phyloP scores from a whole-genome alignment of 2,329 filamentous ascomycete genomes.

The Aspergillus aculeatinus region DNA sequence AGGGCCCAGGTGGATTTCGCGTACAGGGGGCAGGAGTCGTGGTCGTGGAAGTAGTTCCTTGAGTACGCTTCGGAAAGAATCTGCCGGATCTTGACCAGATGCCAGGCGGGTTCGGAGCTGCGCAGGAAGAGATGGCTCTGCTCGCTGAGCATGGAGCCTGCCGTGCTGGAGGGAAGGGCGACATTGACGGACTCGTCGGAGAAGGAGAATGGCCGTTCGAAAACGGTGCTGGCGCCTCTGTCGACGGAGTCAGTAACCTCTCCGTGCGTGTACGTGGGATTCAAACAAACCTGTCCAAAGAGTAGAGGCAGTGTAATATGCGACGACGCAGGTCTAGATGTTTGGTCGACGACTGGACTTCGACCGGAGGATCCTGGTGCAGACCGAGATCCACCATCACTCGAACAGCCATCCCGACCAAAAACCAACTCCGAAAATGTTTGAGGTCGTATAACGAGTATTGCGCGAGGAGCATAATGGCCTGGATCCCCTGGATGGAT shows the following conservation, averaged over 20 bases:
- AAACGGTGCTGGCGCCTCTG: slow-evolving; percentile 83
- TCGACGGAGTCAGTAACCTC: background rate
- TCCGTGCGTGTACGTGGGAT: background rate
- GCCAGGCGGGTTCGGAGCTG: slow-evolving; percentile 67
- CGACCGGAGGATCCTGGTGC: slow-evolving; percentile 82
- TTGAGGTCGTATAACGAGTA: slow-evolving; percentile 88
- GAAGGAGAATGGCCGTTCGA: slow-evolving; percentile 87
- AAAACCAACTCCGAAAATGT: slow-evolving; percentile 91
- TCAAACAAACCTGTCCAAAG: slow-evolving; percentile 70
- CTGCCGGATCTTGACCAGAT: slow-evolving; percentile 79
- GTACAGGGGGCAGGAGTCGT: slow-evolving; percentile 65
- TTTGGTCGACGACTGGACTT: slow-evolving; percentile 65
- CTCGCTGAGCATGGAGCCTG: slow-evolving; percentile 45
- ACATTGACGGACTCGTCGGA: slow-evolving; percentile 86
- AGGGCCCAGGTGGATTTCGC: slow-evolving; percentile 47
- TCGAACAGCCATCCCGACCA: slow-evolving; percentile 85
- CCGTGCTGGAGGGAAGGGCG: slow-evolving; percentile 62
- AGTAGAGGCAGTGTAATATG: slow-evolving; percentile 88
- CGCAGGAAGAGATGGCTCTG: slow-evolving; percentile 51
- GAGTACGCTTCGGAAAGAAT: slow-evolving; percentile 90
- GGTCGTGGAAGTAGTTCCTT: slow-evolving; percentile 76
- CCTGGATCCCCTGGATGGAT: slow-evolving; percentile 81
- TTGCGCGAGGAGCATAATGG: slow-evolving; percentile 78
- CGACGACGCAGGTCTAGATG: slow-evolving; percentile 75
- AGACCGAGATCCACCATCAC: slow-evolving; percentile 86